Conservation (phyloP, 1,139 yeast species). For the Magnusiomyces magnusii region DNA sequence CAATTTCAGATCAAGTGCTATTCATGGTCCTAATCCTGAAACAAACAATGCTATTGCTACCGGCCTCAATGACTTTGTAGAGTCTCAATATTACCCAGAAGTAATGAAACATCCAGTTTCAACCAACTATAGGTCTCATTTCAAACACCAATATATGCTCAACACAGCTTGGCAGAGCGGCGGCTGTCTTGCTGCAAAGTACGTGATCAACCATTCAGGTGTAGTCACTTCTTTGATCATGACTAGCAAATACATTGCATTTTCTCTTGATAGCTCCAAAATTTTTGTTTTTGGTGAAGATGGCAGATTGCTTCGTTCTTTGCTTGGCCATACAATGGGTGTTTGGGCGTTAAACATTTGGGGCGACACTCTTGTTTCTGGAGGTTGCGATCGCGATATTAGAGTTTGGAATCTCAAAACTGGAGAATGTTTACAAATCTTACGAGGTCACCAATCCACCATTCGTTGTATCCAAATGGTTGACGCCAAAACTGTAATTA, state of each 20-base stretch:
- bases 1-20: neutral
- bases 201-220: conserved; percentile 33
- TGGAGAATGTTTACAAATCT: conserved; percentile 67
- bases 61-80: conserved; percentile 25
- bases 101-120: conserved; percentile 32
- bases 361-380: conserved; percentile 74
- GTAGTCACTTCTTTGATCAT: conserved; percentile 37
- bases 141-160: conserved; percentile 38
- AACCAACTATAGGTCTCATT: conserved; percentile 36
- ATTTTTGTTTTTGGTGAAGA: conserved; percentile 43
- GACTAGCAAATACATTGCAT: conserved; percentile 35
- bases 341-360: conserved; percentile 92
- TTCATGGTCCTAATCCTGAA: neutral
- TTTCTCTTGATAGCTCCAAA: conserved; percentile 39
- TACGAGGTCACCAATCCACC: conserved; percentile 90
- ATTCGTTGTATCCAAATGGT: conserved; percentile 84
- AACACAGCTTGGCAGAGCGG: conserved; percentile 38
- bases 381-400: conserved; percentile 85
- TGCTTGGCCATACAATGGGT: conserved; percentile 91
- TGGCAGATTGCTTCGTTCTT: conserved; percentile 62
- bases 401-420: conserved; percentile 81
- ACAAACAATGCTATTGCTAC: conserved; percentile 1
- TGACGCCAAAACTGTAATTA: conserved; percentile 63
- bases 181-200: conserved; percentile 37
- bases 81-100: conserved; percentile 33